Conservation (phyloP, 106 monocot species). For the Phalaenopsis equestris region DNA sequence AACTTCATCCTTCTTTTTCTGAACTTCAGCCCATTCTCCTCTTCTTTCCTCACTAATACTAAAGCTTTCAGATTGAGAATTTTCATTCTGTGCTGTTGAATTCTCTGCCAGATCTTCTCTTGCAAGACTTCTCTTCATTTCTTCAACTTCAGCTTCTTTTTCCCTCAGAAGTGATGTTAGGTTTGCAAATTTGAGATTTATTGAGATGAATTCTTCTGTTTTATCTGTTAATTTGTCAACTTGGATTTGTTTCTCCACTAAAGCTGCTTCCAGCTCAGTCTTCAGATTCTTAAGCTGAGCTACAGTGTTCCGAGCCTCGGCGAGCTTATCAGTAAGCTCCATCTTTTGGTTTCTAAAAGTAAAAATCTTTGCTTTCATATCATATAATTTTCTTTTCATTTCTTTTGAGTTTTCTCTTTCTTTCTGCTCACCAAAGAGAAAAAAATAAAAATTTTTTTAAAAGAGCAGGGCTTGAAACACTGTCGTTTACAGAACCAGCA, state of each 20-base stretch:
- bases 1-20: slow-evolving; percentile 17
- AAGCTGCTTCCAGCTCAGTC: slow-evolving; percentile 19
- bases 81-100: neutral
- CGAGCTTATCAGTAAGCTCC: slow-evolving; percentile 32
- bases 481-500: too few species aligned
- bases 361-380: slow-evolving; percentile 12
- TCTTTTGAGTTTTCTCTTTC: slow-evolving; percentile 28
- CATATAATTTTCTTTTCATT: slow-evolving; percentile 27
- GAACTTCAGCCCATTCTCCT: slow-evolving; percentile 21
- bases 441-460: too few species aligned
- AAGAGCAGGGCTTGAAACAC: too few species aligned
- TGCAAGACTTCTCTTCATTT: slow-evolving; percentile 11
- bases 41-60: neutral
- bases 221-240: slow-evolving; percentile 12
- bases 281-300: too few species aligned
- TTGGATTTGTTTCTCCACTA: slow-evolving; percentile 25
- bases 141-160: slow-evolving; percentile 27
- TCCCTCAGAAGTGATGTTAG: slow-evolving; percentile 25
- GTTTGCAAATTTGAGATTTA: slow-evolving; percentile 6
- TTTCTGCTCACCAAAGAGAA: slow-evolving; percentile 16
- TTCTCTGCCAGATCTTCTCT: neutral
- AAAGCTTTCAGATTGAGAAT: neutral
- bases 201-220: slow-evolving; percentile 9
- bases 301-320: neutral
- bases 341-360: slow-evolving; percentile 16